Percentiles rank a stretch among this genome's conserved stretches.
phyloP scores from a whole-genome alignment of 805 yeast species.

The Metschnikowia matae region DNA sequence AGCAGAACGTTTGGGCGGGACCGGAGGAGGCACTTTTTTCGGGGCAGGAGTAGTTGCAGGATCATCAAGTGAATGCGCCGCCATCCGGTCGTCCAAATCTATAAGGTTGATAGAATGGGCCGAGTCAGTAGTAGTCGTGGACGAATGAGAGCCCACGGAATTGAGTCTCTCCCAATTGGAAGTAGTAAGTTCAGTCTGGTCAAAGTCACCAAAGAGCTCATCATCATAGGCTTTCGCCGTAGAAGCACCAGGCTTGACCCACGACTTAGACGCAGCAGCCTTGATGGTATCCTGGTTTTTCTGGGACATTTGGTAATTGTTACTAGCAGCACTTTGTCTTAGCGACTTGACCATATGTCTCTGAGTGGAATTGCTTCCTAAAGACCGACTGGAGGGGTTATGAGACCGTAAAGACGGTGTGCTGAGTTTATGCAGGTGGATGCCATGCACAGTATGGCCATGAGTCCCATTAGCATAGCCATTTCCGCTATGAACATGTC shows the following conservation, averaged over 20 bases:
- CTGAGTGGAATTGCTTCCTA: constrained; percentile 11
- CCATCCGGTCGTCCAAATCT: constrained; percentile 61
- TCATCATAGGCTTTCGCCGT: constrained; percentile 12
- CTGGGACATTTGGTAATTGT: constrained; percentile 15
- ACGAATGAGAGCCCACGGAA: constrained; percentile 8
- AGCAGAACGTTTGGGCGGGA: constrained; percentile 16
- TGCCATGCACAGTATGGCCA: neutral
- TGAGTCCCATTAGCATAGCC: neutral
- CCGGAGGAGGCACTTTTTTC: constrained; percentile 16
- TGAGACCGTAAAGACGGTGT: constrained; percentile 25
- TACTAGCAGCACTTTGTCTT: constrained; percentile 5
- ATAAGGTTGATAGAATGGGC: constrained; percentile 50
- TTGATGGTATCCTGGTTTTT: constrained; percentile 18
- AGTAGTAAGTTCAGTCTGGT: constrained; percentile 28
- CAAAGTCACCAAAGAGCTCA: constrained; percentile 36
- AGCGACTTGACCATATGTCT: constrained; percentile 26
- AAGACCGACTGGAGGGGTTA: constrained; percentile 13
- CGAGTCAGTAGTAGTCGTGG: constrained; percentile 5
- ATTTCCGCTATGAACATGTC: too few species aligned
- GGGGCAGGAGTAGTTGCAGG: constrained; percentile 8
- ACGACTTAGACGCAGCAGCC: constrained; percentile 16
- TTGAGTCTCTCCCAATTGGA: constrained; percentile 27
- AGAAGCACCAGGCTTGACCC: constrained; percentile 11
- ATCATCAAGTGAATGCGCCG: constrained; percentile 23
- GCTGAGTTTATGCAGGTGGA: constrained; percentile 17